These are phyloP conservation scores for Xylariaceae sp. DNA, from an alignment of 2,329 filamentous ascomycete species.

Conservation along the genomic window DNA sequence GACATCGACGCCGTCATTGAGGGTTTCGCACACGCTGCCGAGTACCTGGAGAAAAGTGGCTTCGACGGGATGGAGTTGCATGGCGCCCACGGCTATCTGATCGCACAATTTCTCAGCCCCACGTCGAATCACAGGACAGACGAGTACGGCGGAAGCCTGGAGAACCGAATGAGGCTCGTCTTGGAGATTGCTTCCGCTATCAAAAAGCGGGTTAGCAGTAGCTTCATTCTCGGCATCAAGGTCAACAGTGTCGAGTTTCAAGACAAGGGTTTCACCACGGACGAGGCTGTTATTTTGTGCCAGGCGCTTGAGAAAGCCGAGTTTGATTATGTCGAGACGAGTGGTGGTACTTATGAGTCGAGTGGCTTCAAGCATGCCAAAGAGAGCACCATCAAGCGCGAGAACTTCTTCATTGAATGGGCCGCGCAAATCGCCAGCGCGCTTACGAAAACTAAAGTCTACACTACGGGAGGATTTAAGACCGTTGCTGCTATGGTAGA, in stretches of 20 bases:
- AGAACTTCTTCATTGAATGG: conserved; percentile 57
- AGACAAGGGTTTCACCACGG: conserved; percentile 44
- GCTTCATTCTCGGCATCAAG: conserved; percentile 52
- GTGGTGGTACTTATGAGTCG: conserved; percentile 55
- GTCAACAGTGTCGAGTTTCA: conserved; percentile 55
- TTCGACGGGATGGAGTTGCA: conserved; percentile 44
- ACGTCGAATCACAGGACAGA: conserved; percentile 54
- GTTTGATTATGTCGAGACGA: conserved; percentile 56
- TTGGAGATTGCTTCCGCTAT: conserved; percentile 46
- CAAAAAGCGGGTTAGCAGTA: conserved; percentile 25
- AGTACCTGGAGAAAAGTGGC: conserved; percentile 24
- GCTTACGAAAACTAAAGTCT: conserved; percentile 47
- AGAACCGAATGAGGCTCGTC: conserved; percentile 49
- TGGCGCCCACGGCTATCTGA: conserved; percentile 55
- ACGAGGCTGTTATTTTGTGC: conserved; percentile 48
- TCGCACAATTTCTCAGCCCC: conserved; percentile 54
- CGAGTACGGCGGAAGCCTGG: conserved; percentile 52
- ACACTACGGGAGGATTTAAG: conserved; percentile 53
- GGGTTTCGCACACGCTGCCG: conserved; percentile 20
- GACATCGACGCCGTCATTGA: conserved; percentile 20
- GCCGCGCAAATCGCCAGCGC: conserved; percentile 45
- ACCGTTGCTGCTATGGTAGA: conserved; percentile 50
- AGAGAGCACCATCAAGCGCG: conserved; percentile 51
- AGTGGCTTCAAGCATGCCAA: conserved; percentile 48
- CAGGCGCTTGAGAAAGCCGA: conserved; percentile 44